Conservation (phyloP, 2,329 filamentous ascomycete species). For the Phialophora verrucosa region DNA sequence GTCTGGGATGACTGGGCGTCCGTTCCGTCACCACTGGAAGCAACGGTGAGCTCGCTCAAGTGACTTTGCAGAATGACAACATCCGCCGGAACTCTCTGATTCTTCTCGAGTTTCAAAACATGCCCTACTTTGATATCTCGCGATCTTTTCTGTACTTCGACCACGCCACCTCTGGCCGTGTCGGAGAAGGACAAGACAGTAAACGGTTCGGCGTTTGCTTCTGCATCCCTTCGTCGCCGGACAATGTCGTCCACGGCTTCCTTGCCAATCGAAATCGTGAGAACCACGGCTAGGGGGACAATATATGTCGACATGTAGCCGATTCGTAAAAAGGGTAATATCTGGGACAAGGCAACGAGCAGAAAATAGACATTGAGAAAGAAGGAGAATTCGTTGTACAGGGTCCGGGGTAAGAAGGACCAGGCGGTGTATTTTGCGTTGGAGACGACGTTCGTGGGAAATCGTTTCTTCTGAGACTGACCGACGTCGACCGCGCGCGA, state of each 20-base stretch:
- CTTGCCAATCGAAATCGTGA: slow-evolving; percentile 90
- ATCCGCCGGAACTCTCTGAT: slow-evolving; percentile 91
- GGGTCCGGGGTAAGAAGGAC: slow-evolving; percentile 89
- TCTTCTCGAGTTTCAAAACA: slow-evolving; percentile 89
- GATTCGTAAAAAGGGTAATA: slow-evolving; percentile 85
- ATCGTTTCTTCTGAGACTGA: slow-evolving; percentile 72
- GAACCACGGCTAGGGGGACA: slow-evolving; percentile 87
- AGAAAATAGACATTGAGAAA: slow-evolving; percentile 99
- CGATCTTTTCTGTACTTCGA: slow-evolving; percentile 78
- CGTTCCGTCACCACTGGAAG: slow-evolving; percentile 33
- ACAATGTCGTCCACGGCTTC: slow-evolving; percentile 94
- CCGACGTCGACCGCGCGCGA: slow-evolving; percentile 79
- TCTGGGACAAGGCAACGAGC: slow-evolving; percentile 90
- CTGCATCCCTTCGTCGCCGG: slow-evolving; percentile 81
- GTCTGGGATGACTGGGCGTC: slow-evolving; percentile 23
- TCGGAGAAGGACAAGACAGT: slow-evolving; percentile 70
- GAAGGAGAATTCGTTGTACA: slow-evolving; percentile 99
- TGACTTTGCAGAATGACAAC: slow-evolving; percentile 89
- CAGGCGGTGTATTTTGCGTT: slow-evolving; percentile 97
- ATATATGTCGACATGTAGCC: slow-evolving; percentile 95
- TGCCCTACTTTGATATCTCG: slow-evolving; percentile 92
- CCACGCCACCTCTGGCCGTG: slow-evolving; percentile 40
- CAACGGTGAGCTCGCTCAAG: slow-evolving; percentile 51
- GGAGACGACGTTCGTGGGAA: slow-evolving; percentile 88
- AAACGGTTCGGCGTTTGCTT: slow-evolving; percentile 92